Evolutionary conservation across 2,329 filamentous ascomycete species (phyloP).

Genomic region (Aspergillus cejpii): DNA sequence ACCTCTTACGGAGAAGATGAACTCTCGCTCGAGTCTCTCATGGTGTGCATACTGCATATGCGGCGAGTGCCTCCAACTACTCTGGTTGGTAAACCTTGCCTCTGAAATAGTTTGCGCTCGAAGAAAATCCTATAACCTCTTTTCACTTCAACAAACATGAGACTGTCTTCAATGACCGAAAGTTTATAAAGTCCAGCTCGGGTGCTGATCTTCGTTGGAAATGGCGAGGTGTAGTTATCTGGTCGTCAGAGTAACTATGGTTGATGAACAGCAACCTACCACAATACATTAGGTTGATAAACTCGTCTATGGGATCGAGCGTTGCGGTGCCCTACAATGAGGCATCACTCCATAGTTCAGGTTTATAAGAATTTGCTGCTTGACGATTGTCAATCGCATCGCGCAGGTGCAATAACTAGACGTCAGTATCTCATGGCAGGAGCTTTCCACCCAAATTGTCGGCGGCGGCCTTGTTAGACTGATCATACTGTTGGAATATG

Average conservation of each 20-base stretch:
- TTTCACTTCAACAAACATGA: too few species aligned
- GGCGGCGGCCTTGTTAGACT: slow-evolving; percentile 1
- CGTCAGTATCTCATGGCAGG: slow-evolving; percentile 3
- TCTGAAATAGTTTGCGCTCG: too few species aligned
- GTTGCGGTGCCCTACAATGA: slow-evolving; percentile 1
- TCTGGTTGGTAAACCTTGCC: too few species aligned
- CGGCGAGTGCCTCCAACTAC: too few species aligned
- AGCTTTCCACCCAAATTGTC: background rate
- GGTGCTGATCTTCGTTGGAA: slow-evolving; percentile 12
- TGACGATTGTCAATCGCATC: slow-evolving; percentile 17
- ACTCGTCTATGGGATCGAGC: slow-evolving; percentile 8
- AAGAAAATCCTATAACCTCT: too few species aligned
- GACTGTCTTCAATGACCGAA: too few species aligned
- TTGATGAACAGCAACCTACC: background rate
- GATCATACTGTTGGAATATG: background rate
- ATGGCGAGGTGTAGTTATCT: too few species aligned
- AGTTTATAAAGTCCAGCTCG: too few species aligned
- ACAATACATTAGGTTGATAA: slow-evolving; percentile 1
- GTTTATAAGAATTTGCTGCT: slow-evolving; percentile 12
- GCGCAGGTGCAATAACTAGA: slow-evolving; percentile 9
- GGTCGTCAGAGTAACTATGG: too few species aligned
- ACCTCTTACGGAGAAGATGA: too few species aligned
- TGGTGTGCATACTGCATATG: too few species aligned
- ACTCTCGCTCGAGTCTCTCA: too few species aligned
- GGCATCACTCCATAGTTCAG: slow-evolving; percentile 4